Conservation (phyloP, 192 early-diverging fungal genomes). For the Gonapodya sp. region DNA sequence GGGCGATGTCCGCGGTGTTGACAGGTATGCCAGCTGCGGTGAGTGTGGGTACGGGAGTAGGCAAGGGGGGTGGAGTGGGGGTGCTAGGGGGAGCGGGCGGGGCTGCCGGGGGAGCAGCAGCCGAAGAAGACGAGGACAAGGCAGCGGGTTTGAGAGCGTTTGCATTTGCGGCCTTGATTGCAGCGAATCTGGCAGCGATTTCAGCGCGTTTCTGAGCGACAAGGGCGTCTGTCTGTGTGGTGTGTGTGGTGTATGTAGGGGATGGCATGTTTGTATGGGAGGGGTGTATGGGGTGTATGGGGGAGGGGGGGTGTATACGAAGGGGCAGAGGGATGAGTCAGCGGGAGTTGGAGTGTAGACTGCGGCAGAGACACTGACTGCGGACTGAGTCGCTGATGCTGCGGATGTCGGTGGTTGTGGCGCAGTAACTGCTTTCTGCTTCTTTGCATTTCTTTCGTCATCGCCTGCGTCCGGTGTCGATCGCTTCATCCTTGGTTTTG, state of each 20-base stretch:
- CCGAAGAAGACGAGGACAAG: neutral
- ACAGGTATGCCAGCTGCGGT: constrained; percentile 16
- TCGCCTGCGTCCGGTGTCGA: neutral
- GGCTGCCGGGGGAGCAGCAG: constrained; percentile 11
- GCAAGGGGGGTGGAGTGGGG: too few relatives aligned
- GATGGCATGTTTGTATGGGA: neutral
- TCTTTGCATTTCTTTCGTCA: neutral
- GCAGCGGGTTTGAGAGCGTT: neutral
- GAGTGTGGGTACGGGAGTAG: constrained; percentile 2
- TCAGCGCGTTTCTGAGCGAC: constrained; percentile 50
- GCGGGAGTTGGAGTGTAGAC: too few relatives aligned
- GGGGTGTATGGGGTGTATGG: neutral
- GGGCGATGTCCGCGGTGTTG: constrained; percentile 36
- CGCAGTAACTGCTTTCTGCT: neutral
- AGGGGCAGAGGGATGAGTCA: too few relatives aligned
- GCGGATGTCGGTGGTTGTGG: too few relatives aligned
- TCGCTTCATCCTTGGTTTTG: neutral
- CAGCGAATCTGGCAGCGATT: constrained; percentile 55
- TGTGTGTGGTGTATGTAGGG: too few relatives aligned
- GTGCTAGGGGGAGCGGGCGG: constrained; percentile 14
- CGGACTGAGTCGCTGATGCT: too few relatives aligned
- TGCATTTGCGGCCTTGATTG: constrained; percentile 28
- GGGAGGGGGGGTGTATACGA: too few relatives aligned
- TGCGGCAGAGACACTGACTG: too few relatives aligned
- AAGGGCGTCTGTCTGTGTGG: constrained; percentile 31